Evolutionary conservation across 2,329 filamentous ascomycete genomes (phyloP).

Genomic region (Magnaporthales sp.): DNA sequence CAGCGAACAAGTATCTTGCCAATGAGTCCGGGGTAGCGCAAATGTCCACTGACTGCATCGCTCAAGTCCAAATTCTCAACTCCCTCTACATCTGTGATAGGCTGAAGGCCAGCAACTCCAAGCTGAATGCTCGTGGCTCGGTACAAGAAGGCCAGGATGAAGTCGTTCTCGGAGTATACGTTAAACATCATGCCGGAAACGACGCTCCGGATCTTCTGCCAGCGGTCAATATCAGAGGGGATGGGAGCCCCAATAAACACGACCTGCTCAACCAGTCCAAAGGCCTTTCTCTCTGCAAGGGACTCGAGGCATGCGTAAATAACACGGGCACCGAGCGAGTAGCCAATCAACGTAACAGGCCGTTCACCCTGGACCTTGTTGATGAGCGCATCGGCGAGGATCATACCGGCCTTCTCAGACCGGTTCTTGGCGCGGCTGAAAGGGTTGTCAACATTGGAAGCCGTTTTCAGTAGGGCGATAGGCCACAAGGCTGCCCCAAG

Average conservation of each 20-base stretch:
- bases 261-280: conserved; percentile 75
- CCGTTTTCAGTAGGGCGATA: conserved; percentile 55
- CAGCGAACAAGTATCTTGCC: conserved; percentile 43
- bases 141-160: conserved; percentile 81
- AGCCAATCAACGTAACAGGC: conserved; percentile 72
- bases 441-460: conserved; percentile 68
- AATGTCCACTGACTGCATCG: conserved; percentile 34
- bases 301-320: conserved; percentile 75
- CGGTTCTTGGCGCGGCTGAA: conserved; percentile 69
- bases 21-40: conserved; percentile 30
- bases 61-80: conserved; percentile 50
- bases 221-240: conserved; percentile 62
- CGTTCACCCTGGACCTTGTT: conserved; percentile 76
- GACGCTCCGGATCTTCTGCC: conserved; percentile 68
- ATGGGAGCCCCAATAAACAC: conserved; percentile 76
- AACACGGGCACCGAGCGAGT: conserved; percentile 71
- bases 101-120: conserved; percentile 76
- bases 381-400: conserved; percentile 74
- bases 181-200: conserved; percentile 80
- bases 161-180: conserved; percentile 80
- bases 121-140: conserved; percentile 74
- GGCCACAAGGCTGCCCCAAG: conserved; percentile 64
- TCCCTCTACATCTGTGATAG: conserved; percentile 54
- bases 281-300: conserved; percentile 69
- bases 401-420: conserved; percentile 70